Percentiles rank a stretch among this genome's conserved stretches.
Conservation (phyloP, 2,329 filamentous ascomycete genomes). For the Pestalotiopsis fici region DNA sequence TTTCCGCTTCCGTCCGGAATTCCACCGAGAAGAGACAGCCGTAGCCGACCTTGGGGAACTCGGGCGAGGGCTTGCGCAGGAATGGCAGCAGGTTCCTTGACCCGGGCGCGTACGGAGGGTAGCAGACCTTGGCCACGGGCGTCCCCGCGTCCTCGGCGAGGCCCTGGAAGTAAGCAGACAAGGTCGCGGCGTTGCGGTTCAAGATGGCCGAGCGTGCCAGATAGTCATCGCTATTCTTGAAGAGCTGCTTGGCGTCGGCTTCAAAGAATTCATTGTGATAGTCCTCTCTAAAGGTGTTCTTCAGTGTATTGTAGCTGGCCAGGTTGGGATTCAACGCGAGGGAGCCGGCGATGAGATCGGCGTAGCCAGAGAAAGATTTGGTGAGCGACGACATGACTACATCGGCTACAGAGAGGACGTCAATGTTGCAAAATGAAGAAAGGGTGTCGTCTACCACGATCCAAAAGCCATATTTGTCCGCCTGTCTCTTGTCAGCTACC, state of each 20-base stretch:
- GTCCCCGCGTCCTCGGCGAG: conserved; percentile 28
- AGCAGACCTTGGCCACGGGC: conserved; percentile 41
- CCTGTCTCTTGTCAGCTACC: conserved; percentile 20
- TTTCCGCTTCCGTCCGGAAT: conserved; percentile 40
- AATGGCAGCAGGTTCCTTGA: conserved; percentile 20
- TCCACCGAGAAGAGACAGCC: conserved; percentile 57
- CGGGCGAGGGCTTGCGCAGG: conserved; percentile 37
- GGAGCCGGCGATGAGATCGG: conserved; percentile 37
- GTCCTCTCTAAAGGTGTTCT: conserved; percentile 20
- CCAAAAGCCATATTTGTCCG: conserved; percentile 44
- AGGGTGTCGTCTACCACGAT: conserved; percentile 51
- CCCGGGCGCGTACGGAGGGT: conserved; percentile 36
- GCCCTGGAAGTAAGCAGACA: conserved; percentile 39
- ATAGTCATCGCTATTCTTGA: conserved; percentile 46
- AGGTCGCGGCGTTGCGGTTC: conserved; percentile 45
- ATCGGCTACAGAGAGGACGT: conserved; percentile 50
- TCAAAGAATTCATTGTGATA: conserved; percentile 48
- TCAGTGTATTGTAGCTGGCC: conserved; percentile 15
- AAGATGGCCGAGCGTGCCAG: conserved; percentile 37
- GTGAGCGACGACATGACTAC: conserved; percentile 47
- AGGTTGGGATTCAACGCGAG: conserved; percentile 22
- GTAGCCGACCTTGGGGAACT: conserved; percentile 51
- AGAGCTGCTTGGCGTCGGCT: conserved; percentile 45
- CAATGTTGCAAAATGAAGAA: conserved; percentile 48
- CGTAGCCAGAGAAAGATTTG: conserved; percentile 60